These are phyloP conservation scores for Thalia dealbata DNA, from an alignment of 176 grass and related monocot species.

Conservation along the genomic window DNA sequence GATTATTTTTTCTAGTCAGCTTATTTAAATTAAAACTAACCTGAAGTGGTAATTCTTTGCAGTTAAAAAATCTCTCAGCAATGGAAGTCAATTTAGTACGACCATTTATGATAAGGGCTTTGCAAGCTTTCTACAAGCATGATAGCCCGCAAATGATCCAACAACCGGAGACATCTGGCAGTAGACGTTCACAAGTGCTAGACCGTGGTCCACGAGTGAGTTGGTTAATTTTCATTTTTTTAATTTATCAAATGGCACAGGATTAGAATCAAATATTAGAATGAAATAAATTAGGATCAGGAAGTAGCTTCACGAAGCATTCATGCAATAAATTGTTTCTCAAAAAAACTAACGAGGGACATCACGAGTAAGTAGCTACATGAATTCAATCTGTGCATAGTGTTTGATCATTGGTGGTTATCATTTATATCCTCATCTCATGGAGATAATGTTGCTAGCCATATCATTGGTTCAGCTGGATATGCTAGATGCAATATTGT, in stretches of 20 bases:
- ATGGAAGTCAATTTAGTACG: conserved; percentile 98
- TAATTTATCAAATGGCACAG: background rate
- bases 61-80: conserved; percentile 98
- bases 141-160: conserved; percentile 85
- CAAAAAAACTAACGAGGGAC: too few species aligned
- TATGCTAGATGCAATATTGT: too few species aligned
- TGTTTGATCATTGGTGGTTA: too few species aligned
- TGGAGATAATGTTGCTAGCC: too few species aligned
- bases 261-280: background rate
- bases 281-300: background rate
- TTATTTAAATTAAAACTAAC: background rate
- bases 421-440: too few species aligned
- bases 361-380: too few species aligned
- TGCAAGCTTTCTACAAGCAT: conserved; percentile 94
- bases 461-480: too few species aligned
- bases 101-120: conserved; percentile 81
- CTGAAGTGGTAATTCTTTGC: background rate
- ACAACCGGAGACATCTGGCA: conserved; percentile 35
- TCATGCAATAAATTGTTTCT: background rate
- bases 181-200: background rate
- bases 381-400: too few species aligned
- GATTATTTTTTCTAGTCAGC: background rate
- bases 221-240: background rate
- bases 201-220: background rate
- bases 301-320: too few species aligned